Conservation (phyloP, 108 stramenopile genomes). For the Fragilariopsis cylindrus region DNA sequence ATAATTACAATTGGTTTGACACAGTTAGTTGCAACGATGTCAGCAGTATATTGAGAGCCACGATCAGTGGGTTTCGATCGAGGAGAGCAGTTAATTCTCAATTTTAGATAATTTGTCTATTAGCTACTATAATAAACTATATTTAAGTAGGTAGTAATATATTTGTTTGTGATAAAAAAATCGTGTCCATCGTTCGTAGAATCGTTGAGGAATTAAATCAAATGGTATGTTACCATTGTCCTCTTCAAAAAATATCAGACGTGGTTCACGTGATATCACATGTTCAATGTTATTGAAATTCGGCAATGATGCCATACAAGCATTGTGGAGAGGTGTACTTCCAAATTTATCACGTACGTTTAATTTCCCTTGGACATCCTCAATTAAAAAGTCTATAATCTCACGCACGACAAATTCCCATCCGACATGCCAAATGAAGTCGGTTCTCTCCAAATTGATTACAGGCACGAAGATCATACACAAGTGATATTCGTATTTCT, state of each 20-base stretch:
- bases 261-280: slow-evolving; percentile 21
- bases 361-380: slow-evolving; percentile 36
- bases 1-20: too few species aligned
- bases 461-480: neutral
- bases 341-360: slow-evolving; percentile 68
- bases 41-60: too few species aligned
- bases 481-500: too few species aligned
- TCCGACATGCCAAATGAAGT: slow-evolving; percentile 73
- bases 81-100: too few species aligned
- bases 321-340: slow-evolving; percentile 72
- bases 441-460: slow-evolving; percentile 78
- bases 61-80: too few species aligned
- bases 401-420: slow-evolving; percentile 27
- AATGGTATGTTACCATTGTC: slow-evolving; percentile 27
- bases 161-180: slow-evolving; percentile 1
- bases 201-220: neutral
- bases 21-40: too few species aligned
- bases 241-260: slow-evolving; percentile 32
- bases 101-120: too few species aligned
- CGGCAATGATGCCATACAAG: slow-evolving; percentile 64
- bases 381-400: slow-evolving; percentile 41
- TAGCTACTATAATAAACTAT: too few species aligned
- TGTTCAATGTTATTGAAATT: slow-evolving; percentile 31
- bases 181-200: neutral
- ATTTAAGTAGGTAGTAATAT: neutral